Conservation (phyloP, 2,329 filamentous ascomycete species). For the Setomelanomma holmii region DNA sequence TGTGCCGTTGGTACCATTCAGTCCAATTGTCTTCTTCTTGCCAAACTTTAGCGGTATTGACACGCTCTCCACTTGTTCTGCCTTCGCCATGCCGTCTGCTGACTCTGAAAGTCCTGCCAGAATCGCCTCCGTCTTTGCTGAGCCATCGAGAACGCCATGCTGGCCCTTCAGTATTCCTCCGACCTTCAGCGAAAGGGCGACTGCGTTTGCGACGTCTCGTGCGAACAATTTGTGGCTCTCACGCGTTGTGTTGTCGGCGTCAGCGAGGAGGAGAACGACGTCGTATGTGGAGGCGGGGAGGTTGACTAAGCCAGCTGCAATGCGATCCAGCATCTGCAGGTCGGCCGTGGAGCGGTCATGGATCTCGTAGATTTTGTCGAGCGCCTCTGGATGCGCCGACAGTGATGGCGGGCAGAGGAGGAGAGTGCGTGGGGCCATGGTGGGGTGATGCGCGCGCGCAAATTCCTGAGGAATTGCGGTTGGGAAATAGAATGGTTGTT, state of each 20-base stretch:
- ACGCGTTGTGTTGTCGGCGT: constrained; percentile 68
- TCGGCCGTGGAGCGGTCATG: constrained; percentile 82
- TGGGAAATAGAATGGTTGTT: neutral
- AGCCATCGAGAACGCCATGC: constrained; percentile 64
- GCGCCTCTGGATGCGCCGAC: constrained; percentile 80
- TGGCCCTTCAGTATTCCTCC: constrained; percentile 74
- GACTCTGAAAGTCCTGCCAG: constrained; percentile 77
- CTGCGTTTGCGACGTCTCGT: constrained; percentile 70
- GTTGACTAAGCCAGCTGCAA: constrained; percentile 79
- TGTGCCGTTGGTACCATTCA: constrained; percentile 21
- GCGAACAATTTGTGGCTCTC: constrained; percentile 72
- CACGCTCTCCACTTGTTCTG: constrained; percentile 64
- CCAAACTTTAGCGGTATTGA: constrained; percentile 70
- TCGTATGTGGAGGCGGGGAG: constrained; percentile 83
- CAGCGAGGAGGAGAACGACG: constrained; percentile 81
- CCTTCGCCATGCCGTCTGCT: constrained; percentile 75
- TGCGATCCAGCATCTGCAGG: constrained; percentile 96
- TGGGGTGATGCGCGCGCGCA: constrained; percentile 19
- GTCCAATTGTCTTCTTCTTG: constrained; percentile 63
- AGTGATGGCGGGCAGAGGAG: constrained; percentile 91
- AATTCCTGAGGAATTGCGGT: neutral
- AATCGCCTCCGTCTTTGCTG: constrained; percentile 78
- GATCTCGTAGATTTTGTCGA: constrained; percentile 73
- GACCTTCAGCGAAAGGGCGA: constrained; percentile 74
- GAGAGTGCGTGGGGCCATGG: constrained; percentile 66